Evolutionary conservation across 371 early-diverging fungal species (phyloP), one percentile per base, ranked within the genome.

Genomic region (Parasitella parasitica): DNA sequence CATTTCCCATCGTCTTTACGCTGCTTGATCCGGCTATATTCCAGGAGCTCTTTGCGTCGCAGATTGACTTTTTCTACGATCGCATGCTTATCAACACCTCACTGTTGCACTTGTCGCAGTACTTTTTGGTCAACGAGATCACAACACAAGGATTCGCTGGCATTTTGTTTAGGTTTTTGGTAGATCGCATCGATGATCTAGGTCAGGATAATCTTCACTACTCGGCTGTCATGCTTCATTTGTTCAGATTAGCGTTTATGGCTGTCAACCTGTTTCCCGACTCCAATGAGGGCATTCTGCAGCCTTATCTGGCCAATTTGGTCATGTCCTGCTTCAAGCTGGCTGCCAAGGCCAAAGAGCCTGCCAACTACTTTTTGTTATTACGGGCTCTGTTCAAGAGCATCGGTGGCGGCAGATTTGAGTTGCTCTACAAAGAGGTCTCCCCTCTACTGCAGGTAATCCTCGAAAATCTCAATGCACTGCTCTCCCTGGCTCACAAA

Each of bases 231-330:
- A 89, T 96, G 84, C 81, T 98, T 53, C 86, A 95, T 26, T 77
- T 97, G 22, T 97, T 97, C 84, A 94, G 95, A 67, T 76, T 97
- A 8, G 87, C 94, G 0, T 99, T 98, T 67, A 89, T 96, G 91
- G 92, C 98, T 12, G 89, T 98, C 22, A 92, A 93, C 18, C 70
- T 91, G 24, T 97, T 94, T 69, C 99, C 99, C 0, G 94, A 95
- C 30, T 77, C 88, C 15, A 97, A 96, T 77, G 98, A 99, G 69
- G 70, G 74, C 2, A 91, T 97, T 12, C 79, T 97, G 24, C 92
- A 94, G 53, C 96, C 96, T 6, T 95, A 97, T 63, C 78, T 98
- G 5, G 89, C 88, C 43, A 87, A 86, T 34, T 87, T 99, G 48
- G 97, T 99, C 61, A 89, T 89, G 79, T 86, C 90, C 27, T 94